Base-by-base conservation (phyloP, 2,329 filamentous ascomycete species). In the Botryotinia globosa region DNA sequence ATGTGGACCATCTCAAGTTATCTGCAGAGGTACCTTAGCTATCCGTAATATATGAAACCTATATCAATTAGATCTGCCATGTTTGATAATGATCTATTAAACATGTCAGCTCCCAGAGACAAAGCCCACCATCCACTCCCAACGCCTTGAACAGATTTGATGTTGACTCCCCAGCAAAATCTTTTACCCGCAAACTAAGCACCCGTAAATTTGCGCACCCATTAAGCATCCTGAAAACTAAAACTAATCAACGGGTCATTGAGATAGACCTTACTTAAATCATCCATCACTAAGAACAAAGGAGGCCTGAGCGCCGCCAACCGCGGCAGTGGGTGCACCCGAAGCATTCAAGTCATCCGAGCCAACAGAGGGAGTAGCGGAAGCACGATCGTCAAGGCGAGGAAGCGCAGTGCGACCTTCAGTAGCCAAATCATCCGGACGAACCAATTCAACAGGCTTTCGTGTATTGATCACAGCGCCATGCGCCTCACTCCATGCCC, bases 231-330 rank as follows among this genome's bases (percentile, higher is more conserved):
- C 51, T 16, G n/a, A 56, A 32, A 56, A 56, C 3, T 4, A 56
- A 6, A 9, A 16, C 0, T 8, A 18, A 29, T 56, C 4, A 1
- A 29, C 9, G n/a, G 29, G 1, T 29, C n/a, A 1, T 54, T 29
- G n/a, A 3, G 6, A 14, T 3, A 29, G 6, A 9, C 1, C 6
- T 6, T 3, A n/a, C n/a, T n/a, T n/a, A n/a, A n/a, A n/a, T n/a
- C n/a, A 29, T 56, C 14, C 14, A 56, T 29, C 51, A 29, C 51
- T 29, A 4, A 18, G n/a, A 5, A 56, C 6, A 56, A 56, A 18
- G 16, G 51, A n/a, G 6, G 14, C 8, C 0, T 32, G 18, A 18
- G 51, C 12, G 10, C 22, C 14, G 18, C 34, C 37, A 42, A 9
- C 6, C 0, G 34, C 34, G 39, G 34, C 12, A 39, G n/a, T 6